A percentile compares a stretch with the other conserved stretches of the same genome.
Evolutionary conservation across 1,284 basidiomycete genomes (phyloP).

Genomic region (Erythrobasidium hasegawianum): DNA sequence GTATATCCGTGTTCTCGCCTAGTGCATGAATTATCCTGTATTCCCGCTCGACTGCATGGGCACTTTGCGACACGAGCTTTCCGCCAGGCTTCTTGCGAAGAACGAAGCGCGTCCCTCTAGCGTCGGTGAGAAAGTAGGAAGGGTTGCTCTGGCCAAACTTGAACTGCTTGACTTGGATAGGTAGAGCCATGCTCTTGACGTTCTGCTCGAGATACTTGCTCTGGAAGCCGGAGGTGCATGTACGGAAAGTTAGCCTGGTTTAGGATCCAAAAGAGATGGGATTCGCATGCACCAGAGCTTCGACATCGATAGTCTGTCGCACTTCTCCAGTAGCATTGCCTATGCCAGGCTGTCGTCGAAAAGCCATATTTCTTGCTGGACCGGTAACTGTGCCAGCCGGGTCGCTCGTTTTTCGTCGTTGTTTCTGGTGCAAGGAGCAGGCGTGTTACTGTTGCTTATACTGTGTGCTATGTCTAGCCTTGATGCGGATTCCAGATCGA

Average conservation of each 20-base stretch:
- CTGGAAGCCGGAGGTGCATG: constrained; percentile 3
- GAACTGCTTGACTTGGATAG: constrained; percentile 84
- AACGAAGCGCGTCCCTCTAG: constrained; percentile 61
- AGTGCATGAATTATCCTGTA: constrained; percentile 74
- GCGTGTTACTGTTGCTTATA: too few species aligned
- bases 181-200: constrained; percentile 60
- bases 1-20: constrained; percentile 71
- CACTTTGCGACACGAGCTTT: constrained; percentile 75
- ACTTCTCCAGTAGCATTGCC: constrained; percentile 36
- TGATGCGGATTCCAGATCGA: too few species aligned
- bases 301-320: constrained; percentile 48
- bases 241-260: too few species aligned
- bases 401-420: not conserved
- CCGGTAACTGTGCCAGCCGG: not conserved
- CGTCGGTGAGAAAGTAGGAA: constrained; percentile 83
- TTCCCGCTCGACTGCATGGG: constrained; percentile 91
- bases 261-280: too few species aligned
- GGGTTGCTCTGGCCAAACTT: constrained; percentile 79
- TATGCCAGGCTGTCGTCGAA: constrained; percentile 26
- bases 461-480: too few species aligned
- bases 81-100: constrained; percentile 92
- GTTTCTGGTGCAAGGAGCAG: not conserved
- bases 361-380: constrained; percentile 17
- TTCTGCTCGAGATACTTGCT: constrained; percentile 60
- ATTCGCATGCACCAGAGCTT: constrained; percentile 40